A percentile compares a stretch with the other conserved stretches of the same genome.
Conservation (phyloP, 495 filamentous ascomycete species). For the Trichoderma reesei region DNA sequence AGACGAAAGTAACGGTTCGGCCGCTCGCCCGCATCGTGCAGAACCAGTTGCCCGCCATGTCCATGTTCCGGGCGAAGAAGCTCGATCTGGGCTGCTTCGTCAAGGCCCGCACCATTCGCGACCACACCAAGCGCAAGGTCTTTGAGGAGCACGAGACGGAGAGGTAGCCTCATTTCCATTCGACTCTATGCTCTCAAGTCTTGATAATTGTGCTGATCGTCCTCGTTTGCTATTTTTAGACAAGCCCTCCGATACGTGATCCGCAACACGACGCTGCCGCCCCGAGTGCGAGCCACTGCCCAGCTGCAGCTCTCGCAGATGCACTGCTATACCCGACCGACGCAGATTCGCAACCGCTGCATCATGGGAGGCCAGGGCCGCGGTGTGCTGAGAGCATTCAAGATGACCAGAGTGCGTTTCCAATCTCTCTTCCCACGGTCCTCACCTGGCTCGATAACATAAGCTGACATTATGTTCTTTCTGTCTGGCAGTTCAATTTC, state of each 20-base stretch:
- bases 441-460: background rate
- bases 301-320: constrained; percentile 88
- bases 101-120: constrained; percentile 76
- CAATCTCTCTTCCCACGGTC: background rate
- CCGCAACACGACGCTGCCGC: constrained; percentile 78
- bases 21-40: background rate
- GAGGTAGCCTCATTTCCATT: constrained; percentile 44
- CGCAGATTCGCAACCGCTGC: constrained; percentile 89
- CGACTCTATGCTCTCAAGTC: background rate
- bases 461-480: constrained; percentile 20
- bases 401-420: constrained; percentile 71
- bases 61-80: constrained; percentile 69
- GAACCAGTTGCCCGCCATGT: background rate
- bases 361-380: constrained; percentile 76
- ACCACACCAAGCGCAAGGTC: constrained; percentile 90
- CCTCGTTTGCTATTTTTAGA: constrained; percentile 34
- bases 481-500: constrained; percentile 69
- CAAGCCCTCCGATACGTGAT: constrained; percentile 95
- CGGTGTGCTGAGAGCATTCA: constrained; percentile 81
- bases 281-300: constrained; percentile 73
- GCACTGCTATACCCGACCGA: constrained; percentile 86
- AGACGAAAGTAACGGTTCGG: too few relatives aligned
- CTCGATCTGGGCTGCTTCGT: constrained; percentile 77
- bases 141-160: constrained; percentile 78
- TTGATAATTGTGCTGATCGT: background rate